Conservation (phyloP, 495 filamentous ascomycete species). For the Penicillium fimorum region DNA sequence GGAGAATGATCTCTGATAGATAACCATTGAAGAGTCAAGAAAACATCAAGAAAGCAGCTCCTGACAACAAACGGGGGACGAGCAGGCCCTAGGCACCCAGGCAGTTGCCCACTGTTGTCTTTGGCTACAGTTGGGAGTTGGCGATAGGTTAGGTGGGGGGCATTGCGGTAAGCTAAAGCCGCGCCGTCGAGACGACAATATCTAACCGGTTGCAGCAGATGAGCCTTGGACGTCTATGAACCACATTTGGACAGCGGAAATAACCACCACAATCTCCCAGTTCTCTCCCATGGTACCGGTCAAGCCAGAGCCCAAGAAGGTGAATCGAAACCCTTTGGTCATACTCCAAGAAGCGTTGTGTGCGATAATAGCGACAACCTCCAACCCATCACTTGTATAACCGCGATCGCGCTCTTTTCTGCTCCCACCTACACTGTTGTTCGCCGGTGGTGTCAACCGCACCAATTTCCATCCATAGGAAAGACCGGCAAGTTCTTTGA, state of each 20-base stretch:
- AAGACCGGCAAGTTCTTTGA: conserved; percentile 16
- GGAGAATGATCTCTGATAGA: too few species aligned
- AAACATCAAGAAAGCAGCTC: too few species aligned
- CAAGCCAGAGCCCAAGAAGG: conserved; percentile 16
- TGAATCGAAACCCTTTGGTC: conserved; percentile 17
- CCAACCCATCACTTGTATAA: conserved; percentile 17
- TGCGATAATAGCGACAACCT: conserved; percentile 22
- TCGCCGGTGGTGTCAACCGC: conserved; percentile 8
- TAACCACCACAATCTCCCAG: conserved; percentile 18
- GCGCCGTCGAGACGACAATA: too few species aligned
- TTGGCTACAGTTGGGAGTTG: too few species aligned
- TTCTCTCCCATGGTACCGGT: conserved; percentile 12
- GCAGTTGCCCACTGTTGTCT: too few species aligned
- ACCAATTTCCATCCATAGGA: conserved; percentile 19
- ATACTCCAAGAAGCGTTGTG: conserved; percentile 19
- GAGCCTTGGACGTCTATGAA: conserved; percentile 10
- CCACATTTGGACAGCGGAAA: conserved; percentile 17
- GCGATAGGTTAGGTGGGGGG: too few species aligned
- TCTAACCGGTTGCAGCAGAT: neutral
- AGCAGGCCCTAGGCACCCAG: too few species aligned
- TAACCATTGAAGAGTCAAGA: too few species aligned
- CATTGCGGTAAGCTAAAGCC: too few species aligned
- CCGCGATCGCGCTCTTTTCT: conserved; percentile 14
- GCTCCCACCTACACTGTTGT: conserved; percentile 1
- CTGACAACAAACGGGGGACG: too few species aligned